phyloP scores from a whole-genome alignment of 805 yeast genomes.

The Metschnikowia proteae region DNA sequence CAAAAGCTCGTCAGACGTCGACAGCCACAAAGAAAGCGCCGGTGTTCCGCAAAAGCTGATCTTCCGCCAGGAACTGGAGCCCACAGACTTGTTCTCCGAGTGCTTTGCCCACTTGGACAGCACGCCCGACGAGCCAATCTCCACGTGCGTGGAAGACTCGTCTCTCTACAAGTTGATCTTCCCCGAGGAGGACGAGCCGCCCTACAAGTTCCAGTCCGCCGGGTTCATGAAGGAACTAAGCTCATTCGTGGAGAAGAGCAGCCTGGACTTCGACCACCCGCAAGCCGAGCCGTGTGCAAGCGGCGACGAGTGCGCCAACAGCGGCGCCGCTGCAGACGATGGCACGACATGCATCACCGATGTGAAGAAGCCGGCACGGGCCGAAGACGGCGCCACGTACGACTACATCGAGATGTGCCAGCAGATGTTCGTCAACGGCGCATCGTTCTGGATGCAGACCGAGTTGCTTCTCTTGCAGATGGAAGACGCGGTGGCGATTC shows the following conservation, averaged over 20 bases:
- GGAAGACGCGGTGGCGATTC: not conserved
- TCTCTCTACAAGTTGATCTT: slow-evolving; percentile 1
- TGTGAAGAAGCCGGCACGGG: not conserved
- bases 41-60: not conserved
- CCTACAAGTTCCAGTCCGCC: not conserved
- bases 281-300: too few relatives aligned
- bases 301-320: too few relatives aligned
- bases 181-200: slow-evolving; percentile 2
- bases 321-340: not conserved
- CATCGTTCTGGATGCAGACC: slow-evolving; percentile 7
- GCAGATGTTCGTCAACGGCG: not conserved
- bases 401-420: slow-evolving; percentile 6
- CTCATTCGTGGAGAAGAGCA: slow-evolving; percentile 1
- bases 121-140: not conserved
- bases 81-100: slow-evolving; percentile 1
- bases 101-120: not conserved
- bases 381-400: not conserved
- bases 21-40: not conserved
- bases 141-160: not conserved
- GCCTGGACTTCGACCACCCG: too few relatives aligned
- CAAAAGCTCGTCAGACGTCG: not conserved
- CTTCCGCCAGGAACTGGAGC: not conserved
- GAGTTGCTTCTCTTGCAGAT: slow-evolving; percentile 7
- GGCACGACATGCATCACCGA: not conserved
- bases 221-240: not conserved